Percentiles rank a stretch among this genome's conserved stretches.
These are phyloP conservation scores for Irpex rosettiformis DNA, from an alignment of 1,284 basidiomycete species.

Conservation along the genomic window DNA sequence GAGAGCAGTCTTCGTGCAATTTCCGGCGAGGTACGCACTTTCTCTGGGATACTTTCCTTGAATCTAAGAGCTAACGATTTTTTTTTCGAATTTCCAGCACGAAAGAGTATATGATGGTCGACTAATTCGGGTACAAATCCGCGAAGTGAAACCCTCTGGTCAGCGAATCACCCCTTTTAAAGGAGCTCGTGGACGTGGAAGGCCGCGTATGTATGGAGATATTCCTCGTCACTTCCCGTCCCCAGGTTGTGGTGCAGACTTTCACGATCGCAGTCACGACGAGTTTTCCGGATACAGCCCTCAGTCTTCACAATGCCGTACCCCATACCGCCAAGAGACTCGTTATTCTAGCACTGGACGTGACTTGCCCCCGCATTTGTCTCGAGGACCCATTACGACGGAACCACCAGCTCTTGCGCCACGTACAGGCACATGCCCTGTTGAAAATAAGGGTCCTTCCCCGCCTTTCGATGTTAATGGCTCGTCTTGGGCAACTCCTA, in stretches of 20 bases:
- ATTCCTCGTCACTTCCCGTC: not conserved
- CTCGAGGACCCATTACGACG: not conserved
- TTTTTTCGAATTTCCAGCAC: too few species aligned
- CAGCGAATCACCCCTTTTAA: conserved; percentile 21
- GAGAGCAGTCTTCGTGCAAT: conserved; percentile 61
- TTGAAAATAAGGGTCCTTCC: not conserved
- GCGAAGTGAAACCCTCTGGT: conserved; percentile 30
- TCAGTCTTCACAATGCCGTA: not conserved
- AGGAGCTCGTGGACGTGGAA: not conserved
- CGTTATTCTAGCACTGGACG: not conserved
- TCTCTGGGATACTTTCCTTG: conserved; percentile 15
- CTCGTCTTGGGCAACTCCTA: not conserved
- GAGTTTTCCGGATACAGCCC: not conserved
- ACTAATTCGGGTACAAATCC: conserved; percentile 63
- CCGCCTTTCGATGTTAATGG: not conserved
- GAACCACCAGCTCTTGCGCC: too few species aligned
- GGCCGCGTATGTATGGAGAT: not conserved
- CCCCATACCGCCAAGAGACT: not conserved
- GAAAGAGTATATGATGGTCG: conserved; percentile 64
- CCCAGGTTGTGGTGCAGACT: not conserved
- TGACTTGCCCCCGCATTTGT: not conserved
- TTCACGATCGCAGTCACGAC: not conserved
- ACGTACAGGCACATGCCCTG: too few species aligned
- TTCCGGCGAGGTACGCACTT: conserved; percentile 46
- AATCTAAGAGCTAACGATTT: too few species aligned